phyloP scores from a whole-genome alignment of 305 asterid species.

The Stenogyne calaminthoides region DNA sequence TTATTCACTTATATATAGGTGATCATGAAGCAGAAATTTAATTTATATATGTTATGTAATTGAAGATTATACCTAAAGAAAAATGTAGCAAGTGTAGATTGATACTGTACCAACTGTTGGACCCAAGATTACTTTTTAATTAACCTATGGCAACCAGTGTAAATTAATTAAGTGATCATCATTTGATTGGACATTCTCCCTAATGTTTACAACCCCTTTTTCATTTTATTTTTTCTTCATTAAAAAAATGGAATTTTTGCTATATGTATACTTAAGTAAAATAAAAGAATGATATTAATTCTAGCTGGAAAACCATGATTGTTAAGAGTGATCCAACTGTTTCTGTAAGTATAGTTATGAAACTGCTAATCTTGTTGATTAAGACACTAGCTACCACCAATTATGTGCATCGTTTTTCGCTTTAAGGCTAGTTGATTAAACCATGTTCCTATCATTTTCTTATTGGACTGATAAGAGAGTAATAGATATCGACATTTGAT shows the following conservation, averaged over 20 bases:
- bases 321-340: not conserved
- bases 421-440: conserved; percentile 23
- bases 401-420: conserved; percentile 1
- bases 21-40: not conserved
- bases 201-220: not conserved
- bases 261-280: not conserved
- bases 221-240: not conserved
- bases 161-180: conserved; percentile 24
- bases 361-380: conserved; percentile 28
- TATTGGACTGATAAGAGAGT: conserved; percentile 16
- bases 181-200: conserved; percentile 36
- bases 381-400: conserved; percentile 20
- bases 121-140: not conserved
- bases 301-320: too few relatives aligned
- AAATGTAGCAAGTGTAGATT: conserved; percentile 20
- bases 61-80: conserved; percentile 28
- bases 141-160: conserved; percentile 17
- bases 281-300: not conserved
- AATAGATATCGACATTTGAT: conserved; percentile 29
- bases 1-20: conserved; percentile 16
- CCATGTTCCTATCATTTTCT: conserved; percentile 35
- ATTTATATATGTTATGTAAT: not conserved
- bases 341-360: not conserved
- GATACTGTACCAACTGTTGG: conserved; percentile 35
- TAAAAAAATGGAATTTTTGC: not conserved